Evolutionary conservation across 2,329 filamentous ascomycete species (phyloP), one percentile per base, ranked within the genome.

Genomic region (Myriosclerotinia scirpicola): DNA sequence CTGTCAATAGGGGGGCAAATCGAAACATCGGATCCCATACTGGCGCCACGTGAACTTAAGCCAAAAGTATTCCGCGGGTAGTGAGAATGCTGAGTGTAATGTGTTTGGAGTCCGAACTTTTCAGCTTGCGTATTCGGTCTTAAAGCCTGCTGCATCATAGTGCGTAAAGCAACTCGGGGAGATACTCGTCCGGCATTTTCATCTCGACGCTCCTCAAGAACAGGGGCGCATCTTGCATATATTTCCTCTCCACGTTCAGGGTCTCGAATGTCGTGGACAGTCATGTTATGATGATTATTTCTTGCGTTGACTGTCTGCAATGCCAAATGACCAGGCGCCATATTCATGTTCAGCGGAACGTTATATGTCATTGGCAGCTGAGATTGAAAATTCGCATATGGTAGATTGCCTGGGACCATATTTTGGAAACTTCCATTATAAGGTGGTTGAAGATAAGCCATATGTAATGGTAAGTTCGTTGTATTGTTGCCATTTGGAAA

Each of bases 161-260:
- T 48, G 17, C 62, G 62, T 48, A 65, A 58, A 26, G 62, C 62
- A 44, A 65, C 44, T 52, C 62, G 20, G 20, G 62, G 62, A 14
- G 54, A 56, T 6, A 58, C 34, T 17, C 62, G 42, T 9, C 42
- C 53, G 4, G 36, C 40, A n/a, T 59, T 36, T 14, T 40, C 62
- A 40, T 40, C 34, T 46, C 44, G 42, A 40, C 54, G 53, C 26
- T 46, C 52, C 50, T 46, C 53, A 17, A 38, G 34, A 48, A 65
- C 22, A 5, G 53, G 20, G 17, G 8, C 7, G n/a, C 58, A 50
- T 38, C n/a, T n/a, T 20, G 44, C 58, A 60, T 60, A 60, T 22
- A 17, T 38, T 38, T 38, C 44, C 8, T 50, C 44, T 12, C 30
- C 2, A 38, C 4, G 3, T 22, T 17, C 44, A 38, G 7, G 30